Conservation (phyloP, 2,329 filamentous ascomycete genomes). For the Chaetomium sp. region DNA sequence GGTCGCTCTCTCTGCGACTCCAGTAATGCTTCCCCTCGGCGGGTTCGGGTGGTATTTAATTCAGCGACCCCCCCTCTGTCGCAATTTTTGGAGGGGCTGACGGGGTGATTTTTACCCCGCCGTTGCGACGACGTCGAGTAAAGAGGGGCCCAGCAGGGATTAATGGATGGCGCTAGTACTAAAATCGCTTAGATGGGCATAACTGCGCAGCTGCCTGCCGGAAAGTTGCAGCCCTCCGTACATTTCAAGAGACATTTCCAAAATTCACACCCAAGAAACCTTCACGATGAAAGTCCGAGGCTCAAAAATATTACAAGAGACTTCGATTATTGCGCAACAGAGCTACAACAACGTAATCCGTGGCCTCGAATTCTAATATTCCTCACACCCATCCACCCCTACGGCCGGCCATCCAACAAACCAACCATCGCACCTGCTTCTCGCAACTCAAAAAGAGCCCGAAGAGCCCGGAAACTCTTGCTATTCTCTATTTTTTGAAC, state of each 20-base stretch:
- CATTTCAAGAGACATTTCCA: neutral
- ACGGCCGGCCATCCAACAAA: neutral
- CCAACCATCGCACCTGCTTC: neutral
- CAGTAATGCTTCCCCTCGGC: neutral
- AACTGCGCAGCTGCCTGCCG: neutral
- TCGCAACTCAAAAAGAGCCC: too few species aligned
- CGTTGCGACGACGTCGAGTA: constrained; percentile 32
- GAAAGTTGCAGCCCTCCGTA: neutral
- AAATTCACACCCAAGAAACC: neutral
- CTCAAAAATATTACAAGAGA: neutral
- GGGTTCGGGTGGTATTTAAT: neutral
- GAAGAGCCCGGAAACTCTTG: neutral
- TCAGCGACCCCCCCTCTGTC: constrained; percentile 11
- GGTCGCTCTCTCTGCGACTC: neutral
- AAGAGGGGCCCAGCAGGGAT: constrained; percentile 20
- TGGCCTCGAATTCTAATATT: neutral
- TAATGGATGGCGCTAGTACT: neutral
- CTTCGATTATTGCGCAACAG: neutral
- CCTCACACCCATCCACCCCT: neutral
- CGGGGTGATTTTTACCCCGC: constrained; percentile 33
- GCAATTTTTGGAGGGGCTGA: constrained; percentile 32
- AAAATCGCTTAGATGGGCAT: constrained; percentile 1
- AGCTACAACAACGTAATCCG: neutral
- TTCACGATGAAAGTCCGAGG: neutral
- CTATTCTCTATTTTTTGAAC: neutral